Base-by-base conservation (phyloP, 192 early-diverging fungal species). In the Rhizophagus clarus region DNA sequence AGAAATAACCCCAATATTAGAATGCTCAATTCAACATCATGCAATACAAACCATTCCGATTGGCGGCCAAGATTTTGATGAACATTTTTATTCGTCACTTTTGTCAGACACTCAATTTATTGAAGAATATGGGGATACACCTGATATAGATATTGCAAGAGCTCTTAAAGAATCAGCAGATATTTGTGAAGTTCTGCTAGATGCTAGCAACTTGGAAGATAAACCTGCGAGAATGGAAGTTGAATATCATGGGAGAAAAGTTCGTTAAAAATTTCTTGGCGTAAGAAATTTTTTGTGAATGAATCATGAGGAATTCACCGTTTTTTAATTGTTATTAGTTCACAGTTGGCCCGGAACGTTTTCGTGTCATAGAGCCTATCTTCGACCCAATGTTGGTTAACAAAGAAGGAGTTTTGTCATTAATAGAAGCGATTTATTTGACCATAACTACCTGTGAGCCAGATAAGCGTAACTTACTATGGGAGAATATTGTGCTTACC, bases 401-500 rank as follows among this genome's bases (percentile, higher is more conserved):
- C 17, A 76, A 85, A 34, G 34, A 29, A 20, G 72, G 83, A 66
- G 37, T 76, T 61, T 61, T 89, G 61, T 80, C 86, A 72, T 60
- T 95, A 69, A 80, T 85, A 0, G 92, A 95, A 45, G 88, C 90
- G 8, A 89, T 95, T 62, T 88, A 92, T 74, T 84, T 91, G 31
- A 87, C 90, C 3, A 88, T 93, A 26, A 86, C 89, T 34, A 83
- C 79, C 49, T 89, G 96, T 86, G 91, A 93, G 80, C 79, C 90
- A 2, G 95, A 95, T 63, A 93, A 91, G 71, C 90, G 97, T 32
- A 85, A 89, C n/a, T 79, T 84, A 60, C 84, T 98, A 64, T 97
- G 94, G 94, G 97, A 98, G 76, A 87, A 88, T 77, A 88, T 98
- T 45, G 86, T 96, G 14, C 45, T 99, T 2, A 94, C 94, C 0